These are phyloP conservation scores for Dactylis glomerata DNA, from an alignment of 176 grass and related monocot genomes.

Conservation along the genomic window DNA sequence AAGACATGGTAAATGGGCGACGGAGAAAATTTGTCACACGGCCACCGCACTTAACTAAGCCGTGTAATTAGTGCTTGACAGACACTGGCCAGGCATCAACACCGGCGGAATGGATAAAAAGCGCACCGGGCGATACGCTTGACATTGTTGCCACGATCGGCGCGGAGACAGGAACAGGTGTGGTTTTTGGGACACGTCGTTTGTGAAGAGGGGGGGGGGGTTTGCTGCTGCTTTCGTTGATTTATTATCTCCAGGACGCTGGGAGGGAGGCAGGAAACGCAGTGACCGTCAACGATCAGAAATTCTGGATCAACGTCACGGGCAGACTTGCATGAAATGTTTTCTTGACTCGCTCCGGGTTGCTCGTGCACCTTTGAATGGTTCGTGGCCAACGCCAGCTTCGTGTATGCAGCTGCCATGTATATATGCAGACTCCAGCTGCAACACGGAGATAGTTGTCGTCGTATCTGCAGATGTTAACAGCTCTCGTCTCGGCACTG, in stretches of 20 bases:
- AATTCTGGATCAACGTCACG: background rate
- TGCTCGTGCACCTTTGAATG: background rate
- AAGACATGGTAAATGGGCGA: conserved; percentile 10
- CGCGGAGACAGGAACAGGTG: background rate
- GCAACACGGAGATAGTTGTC: no score
- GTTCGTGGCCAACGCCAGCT: background rate
- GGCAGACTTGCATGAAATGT: background rate
- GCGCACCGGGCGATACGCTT: background rate
- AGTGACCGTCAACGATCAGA: no score
- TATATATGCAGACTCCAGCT: background rate
- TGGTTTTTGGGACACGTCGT: background rate
- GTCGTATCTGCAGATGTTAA: background rate
- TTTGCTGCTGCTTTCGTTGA: background rate
- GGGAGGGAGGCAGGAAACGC: background rate
- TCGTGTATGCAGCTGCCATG: background rate
- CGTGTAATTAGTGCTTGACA: background rate
- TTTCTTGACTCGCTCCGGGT: background rate
- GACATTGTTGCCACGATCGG: background rate
- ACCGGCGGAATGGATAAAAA: background rate
- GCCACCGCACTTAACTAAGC: background rate
- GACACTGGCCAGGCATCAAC: background rate
- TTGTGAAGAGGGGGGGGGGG: no score
- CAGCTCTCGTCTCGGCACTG: background rate
- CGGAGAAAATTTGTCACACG: background rate
- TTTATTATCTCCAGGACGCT: conserved; percentile 4